Conservation (phyloP, 495 filamentous ascomycete genomes). For the Viridothelium virens region DNA sequence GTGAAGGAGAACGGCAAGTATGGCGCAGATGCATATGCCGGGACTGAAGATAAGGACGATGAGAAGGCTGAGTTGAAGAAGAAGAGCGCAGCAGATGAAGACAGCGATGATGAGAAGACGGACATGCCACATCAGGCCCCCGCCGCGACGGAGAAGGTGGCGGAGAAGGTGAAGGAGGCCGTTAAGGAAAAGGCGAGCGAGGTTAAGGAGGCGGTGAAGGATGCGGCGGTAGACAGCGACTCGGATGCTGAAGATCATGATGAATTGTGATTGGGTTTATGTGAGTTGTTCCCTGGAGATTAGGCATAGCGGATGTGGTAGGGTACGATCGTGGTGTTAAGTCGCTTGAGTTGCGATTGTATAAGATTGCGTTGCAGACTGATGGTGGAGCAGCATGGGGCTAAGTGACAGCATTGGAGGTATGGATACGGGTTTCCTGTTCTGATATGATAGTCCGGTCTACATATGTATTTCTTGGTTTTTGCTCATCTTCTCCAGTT, state of each 20-base stretch:
- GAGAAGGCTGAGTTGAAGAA: conserved; percentile 25
- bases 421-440: background rate
- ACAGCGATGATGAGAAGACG: conserved; percentile 40
- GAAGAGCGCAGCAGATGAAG: conserved; percentile 27
- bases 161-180: conserved; percentile 40
- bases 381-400: background rate
- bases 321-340: background rate
- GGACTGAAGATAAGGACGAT: conserved; percentile 32
- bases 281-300: too few relatives aligned
- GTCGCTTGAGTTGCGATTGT: background rate
- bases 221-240: conserved; percentile 17
- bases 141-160: conserved; percentile 47
- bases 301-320: background rate
- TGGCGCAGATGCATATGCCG: conserved; percentile 57
- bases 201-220: conserved; percentile 38
- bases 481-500: background rate
- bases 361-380: background rate
- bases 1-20: conserved; percentile 91
- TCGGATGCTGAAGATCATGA: conserved; percentile 25
- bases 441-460: background rate
- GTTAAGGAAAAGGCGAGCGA: conserved; percentile 33
- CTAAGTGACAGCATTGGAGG: background rate
- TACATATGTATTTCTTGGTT: background rate
- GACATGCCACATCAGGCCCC: conserved; percentile 39
- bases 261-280: conserved; percentile 23